Evolutionary conservation across 106 monocot genomes (phyloP), one percentile per base, ranked within the genome.

Genomic region (Acanthochlamys bracteata): DNA sequence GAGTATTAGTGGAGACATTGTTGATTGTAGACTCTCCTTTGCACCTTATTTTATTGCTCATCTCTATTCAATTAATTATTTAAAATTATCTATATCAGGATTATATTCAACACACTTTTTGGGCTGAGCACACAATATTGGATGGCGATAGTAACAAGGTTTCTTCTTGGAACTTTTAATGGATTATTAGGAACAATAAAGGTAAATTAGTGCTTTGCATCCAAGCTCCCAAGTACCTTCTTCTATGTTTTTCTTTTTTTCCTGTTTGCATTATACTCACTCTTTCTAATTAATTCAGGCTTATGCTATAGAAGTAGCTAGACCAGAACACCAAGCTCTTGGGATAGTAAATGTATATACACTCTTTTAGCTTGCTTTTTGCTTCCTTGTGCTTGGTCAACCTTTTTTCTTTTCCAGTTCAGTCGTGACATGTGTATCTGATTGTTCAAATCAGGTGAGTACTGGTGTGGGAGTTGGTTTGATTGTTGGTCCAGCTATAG

Each of bases 401-500:
- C n/a, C 64, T 53, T 16, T 27, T 69, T 42, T 17, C 47, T 33
- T 40, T 27, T 25, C 19, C 1, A 20, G 17, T 59, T 42, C 47
- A 59, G 11, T 23, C 10, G 63, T 24, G 60, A 39, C 11, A 11
- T 11, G 20, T 1, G 19, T 0, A 47, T 20, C 39, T 68, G 27
- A 24, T 52, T 60, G 19, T 3, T 64, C 72, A n/a, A n/a, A n/a
- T 67, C 67, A 93, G 92, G 67, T 85, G 25, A 73, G 59, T 17
- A 78, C 88, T 52, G 39, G 80, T 67, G 65, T 88, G 57, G 82
- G 82, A 7, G 80, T 80, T 61, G 82, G 82, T 58, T 66, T 88
- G 22, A 80, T 93, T 41, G 21, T 93, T 64, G 92, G 92, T 24
- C 92, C 92, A 68, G 88, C 92, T 21, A 73, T 93, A 63, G 88